Percentiles rank a stretch among this genome's conserved stretches.
Conservation (phyloP, 257 asterid genomes). For the Solanum peruvianum region DNA sequence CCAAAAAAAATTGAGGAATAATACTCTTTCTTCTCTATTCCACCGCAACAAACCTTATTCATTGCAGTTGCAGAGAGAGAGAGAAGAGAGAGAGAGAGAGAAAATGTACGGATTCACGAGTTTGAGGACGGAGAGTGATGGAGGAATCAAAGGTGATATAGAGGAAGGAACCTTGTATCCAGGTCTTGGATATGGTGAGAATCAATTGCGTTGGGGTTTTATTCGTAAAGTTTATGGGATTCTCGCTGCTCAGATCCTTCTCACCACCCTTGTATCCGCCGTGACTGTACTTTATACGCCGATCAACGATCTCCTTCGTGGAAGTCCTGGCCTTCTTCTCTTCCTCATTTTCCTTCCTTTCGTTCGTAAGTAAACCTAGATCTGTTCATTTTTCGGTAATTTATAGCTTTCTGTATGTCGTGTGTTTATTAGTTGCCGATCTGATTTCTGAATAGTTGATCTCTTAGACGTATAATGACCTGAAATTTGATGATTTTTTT, state of each 20-base stretch:
- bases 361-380: conserved; percentile 39
- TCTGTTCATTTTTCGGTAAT: not conserved
- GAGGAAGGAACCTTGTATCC: conserved; percentile 64
- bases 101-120: conserved; percentile 52
- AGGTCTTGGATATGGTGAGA: conserved; percentile 91
- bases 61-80: not conserved
- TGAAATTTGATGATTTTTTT: not conserved
- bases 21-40: not conserved
- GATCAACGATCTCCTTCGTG: conserved; percentile 67
- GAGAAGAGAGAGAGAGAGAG: conserved; percentile 6
- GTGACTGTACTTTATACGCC: conserved; percentile 66
- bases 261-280: conserved; percentile 55
- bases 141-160: conserved; percentile 9
- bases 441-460: not conserved
- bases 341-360: conserved; percentile 80
- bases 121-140: conserved; percentile 25
- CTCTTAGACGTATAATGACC: not conserved
- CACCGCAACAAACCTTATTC: not conserved
- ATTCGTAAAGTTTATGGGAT: conserved; percentile 93
- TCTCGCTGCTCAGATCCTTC: conserved; percentile 75
- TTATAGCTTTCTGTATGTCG: no score
- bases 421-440: not conserved
- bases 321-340: conserved; percentile 53
- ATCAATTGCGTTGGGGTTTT: conserved; percentile 95
- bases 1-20: not conserved